A percentile compares a stretch with the other conserved stretches of the same genome.
These are phyloP conservation scores for Blastobotrys persicus DNA, from an alignment of 1,139 yeast genomes.

Conservation along the genomic window DNA sequence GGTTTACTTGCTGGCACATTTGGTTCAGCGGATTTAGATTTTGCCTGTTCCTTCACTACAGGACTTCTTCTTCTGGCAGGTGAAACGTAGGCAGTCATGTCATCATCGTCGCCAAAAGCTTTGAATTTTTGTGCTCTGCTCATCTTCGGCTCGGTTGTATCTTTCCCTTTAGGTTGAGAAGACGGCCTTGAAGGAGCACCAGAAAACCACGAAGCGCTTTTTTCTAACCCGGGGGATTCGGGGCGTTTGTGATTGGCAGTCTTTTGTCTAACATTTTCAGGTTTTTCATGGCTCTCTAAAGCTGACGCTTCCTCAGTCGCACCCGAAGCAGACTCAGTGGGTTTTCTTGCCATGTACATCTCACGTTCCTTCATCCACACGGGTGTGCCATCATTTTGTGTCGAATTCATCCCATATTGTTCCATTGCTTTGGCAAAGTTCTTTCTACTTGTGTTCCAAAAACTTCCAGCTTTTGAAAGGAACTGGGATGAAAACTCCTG, in stretches of 20 bases:
- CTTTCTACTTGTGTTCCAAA: conserved; percentile 59
- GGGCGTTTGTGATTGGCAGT: background rate
- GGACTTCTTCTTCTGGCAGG: conserved; percentile 28
- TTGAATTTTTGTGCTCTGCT: conserved; percentile 19
- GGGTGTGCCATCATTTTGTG: conserved; percentile 52
- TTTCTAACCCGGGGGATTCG: background rate
- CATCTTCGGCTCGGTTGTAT: conserved; percentile 5
- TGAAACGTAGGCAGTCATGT: conserved; percentile 23
- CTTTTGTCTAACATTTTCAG: background rate
- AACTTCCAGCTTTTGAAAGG: conserved; percentile 58
- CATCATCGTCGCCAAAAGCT: conserved; percentile 17
- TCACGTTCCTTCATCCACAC: conserved; percentile 75
- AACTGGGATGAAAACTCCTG: conserved; percentile 63
- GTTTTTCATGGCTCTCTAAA: conserved; percentile 11
- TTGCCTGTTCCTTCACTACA: conserved; percentile 20
- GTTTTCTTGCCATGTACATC: conserved; percentile 20
- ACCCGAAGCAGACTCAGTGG: background rate
- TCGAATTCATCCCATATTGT: conserved; percentile 41
- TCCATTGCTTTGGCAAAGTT: conserved; percentile 66
- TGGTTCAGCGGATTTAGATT: conserved; percentile 12
- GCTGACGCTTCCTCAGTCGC: conserved; percentile 20
- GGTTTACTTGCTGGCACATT: conserved; percentile 28
- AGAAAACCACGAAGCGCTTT: conserved; percentile 3
- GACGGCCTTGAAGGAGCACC: background rate
- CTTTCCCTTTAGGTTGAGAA: conserved; percentile 1